Conservation (phyloP, 2,329 filamentous ascomycete species). For the Torrubiella hemipterigena region DNA sequence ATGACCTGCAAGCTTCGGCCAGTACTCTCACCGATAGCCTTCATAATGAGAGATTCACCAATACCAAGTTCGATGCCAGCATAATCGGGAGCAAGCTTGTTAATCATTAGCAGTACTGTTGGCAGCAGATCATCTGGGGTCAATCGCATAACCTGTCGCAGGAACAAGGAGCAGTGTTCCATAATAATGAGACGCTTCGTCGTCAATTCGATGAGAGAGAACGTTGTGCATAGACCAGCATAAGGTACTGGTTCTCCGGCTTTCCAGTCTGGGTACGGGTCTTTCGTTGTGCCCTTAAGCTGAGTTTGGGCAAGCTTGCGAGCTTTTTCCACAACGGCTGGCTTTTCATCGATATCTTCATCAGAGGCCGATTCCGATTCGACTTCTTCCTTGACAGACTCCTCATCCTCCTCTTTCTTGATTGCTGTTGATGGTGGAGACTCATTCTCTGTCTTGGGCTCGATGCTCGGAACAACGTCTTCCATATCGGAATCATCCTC, state of each 20-base stretch:
- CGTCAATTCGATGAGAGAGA: conserved; percentile 89
- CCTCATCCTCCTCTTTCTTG: conserved; percentile 11
- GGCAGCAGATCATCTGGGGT: conserved; percentile 80
- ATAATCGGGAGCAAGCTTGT: conserved; percentile 94
- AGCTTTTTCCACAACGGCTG: conserved; percentile 60
- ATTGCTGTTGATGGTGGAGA: conserved; percentile 4
- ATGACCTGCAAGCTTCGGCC: conserved; percentile 80
- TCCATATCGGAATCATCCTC: conserved; percentile 39
- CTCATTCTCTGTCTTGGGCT: conserved; percentile 14
- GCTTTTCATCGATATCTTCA: conserved; percentile 48
- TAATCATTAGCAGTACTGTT: conserved; percentile 90
- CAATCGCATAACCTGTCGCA: conserved; percentile 85
- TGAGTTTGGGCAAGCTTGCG: conserved; percentile 71
- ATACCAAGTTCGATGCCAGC: conserved; percentile 96
- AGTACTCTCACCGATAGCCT: conserved; percentile 89
- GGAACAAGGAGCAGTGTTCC: conserved; percentile 79
- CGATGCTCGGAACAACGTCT: conserved; percentile 14
- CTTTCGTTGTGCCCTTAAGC: conserved; percentile 54
- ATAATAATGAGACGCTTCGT: conserved; percentile 82
- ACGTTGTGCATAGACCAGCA: conserved; percentile 85
- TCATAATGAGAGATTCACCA: conserved; percentile 97
- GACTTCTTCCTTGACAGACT: conserved; percentile 10
- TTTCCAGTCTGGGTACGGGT: conserved; percentile 94
- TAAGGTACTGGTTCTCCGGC: conserved; percentile 83
- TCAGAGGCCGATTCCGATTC: conserved; percentile 32